Percentiles rank a stretch among this genome's conserved stretches.
Conservation (phyloP, 2,329 filamentous ascomycete genomes). For the Colletotrichum navitas region DNA sequence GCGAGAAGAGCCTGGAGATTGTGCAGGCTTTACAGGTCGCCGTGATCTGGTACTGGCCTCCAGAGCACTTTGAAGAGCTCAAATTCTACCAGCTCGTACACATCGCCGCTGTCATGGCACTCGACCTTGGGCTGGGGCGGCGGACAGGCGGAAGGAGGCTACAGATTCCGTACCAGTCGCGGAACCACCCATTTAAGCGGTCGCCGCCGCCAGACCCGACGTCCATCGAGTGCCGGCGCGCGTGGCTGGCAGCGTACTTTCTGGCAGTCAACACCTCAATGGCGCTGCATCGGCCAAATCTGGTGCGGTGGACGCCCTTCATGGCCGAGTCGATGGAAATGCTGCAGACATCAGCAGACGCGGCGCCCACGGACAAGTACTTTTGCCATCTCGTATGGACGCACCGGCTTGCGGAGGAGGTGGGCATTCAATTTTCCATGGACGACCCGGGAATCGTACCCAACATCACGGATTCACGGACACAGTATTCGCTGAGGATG, state of each 20-base stretch:
- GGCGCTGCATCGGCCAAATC: constrained; percentile 70
- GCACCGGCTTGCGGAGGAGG: constrained; percentile 75
- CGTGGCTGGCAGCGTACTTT: constrained; percentile 72
- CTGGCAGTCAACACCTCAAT: constrained; percentile 71
- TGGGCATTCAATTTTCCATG: constrained; percentile 74
- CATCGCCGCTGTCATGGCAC: constrained; percentile 82
- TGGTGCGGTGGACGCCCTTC: constrained; percentile 71
- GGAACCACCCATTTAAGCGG: constrained; percentile 58
- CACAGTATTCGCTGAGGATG: constrained; percentile 72
- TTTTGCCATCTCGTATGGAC: constrained; percentile 71
- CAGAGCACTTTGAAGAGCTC: constrained; percentile 85
- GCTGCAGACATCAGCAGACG: constrained; percentile 66
- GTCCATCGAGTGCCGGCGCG: constrained; percentile 66
- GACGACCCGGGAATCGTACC: constrained; percentile 70
- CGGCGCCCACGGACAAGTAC: constrained; percentile 67
- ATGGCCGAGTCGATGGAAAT: constrained; percentile 71
- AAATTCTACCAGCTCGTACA: constrained; percentile 93
- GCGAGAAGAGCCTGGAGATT: constrained; percentile 85
- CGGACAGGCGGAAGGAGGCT: constrained; percentile 46
- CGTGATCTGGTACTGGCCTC: constrained; percentile 88
- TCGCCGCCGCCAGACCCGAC: constrained; percentile 63
- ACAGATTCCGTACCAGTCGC: constrained; percentile 50
- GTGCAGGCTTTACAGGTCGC: constrained; percentile 82
- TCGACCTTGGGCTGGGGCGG: constrained; percentile 83
- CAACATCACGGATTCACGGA: constrained; percentile 71